Conservation (phyloP, 2,329 filamentous ascomycete species). For the Neurospora crassa region DNA sequence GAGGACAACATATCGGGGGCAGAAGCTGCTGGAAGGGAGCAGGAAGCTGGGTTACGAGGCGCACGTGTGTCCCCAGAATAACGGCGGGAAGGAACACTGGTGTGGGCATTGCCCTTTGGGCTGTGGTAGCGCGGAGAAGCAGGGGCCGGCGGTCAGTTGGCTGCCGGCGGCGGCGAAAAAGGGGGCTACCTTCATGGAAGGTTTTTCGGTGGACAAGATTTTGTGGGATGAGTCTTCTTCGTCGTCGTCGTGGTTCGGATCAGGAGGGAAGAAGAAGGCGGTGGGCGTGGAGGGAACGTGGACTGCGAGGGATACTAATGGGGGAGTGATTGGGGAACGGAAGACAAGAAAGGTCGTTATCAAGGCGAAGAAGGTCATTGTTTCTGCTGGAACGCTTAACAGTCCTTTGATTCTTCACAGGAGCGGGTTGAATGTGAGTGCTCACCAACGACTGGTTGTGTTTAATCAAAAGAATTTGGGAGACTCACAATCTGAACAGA, state of each 20-base stretch:
- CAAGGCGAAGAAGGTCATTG: constrained; percentile 69
- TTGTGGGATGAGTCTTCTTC: constrained; percentile 46
- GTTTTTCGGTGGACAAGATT: constrained; percentile 62
- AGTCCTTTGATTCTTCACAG: constrained; percentile 67
- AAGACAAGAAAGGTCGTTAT: constrained; percentile 45
- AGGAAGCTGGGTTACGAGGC: constrained; percentile 63
- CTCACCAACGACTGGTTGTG: neutral
- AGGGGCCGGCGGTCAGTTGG: constrained; percentile 67
- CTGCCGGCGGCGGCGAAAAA: constrained; percentile 69
- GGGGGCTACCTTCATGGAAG: constrained; percentile 76
- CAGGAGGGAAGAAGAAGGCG: constrained; percentile 38
- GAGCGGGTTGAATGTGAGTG: constrained; percentile 60
- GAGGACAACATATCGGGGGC: constrained; percentile 64
- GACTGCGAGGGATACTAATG: constrained; percentile 58
- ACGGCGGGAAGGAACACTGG: constrained; percentile 60
- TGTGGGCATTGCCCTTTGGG: constrained; percentile 58
- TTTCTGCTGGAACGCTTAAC: constrained; percentile 68
- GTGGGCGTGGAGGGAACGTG: constrained; percentile 66
- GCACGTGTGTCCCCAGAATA: constrained; percentile 68
- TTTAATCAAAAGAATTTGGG: no score
- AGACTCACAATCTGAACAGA: constrained; percentile 31
- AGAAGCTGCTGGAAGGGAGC: constrained; percentile 63
- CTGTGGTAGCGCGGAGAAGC: constrained; percentile 61
- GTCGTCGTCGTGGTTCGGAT: neutral
- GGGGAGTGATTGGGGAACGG: constrained; percentile 32